Evolutionary conservation across 768 basidiomycete genomes (phyloP).

Genomic region (Rhodotorula paludigena): DNA sequence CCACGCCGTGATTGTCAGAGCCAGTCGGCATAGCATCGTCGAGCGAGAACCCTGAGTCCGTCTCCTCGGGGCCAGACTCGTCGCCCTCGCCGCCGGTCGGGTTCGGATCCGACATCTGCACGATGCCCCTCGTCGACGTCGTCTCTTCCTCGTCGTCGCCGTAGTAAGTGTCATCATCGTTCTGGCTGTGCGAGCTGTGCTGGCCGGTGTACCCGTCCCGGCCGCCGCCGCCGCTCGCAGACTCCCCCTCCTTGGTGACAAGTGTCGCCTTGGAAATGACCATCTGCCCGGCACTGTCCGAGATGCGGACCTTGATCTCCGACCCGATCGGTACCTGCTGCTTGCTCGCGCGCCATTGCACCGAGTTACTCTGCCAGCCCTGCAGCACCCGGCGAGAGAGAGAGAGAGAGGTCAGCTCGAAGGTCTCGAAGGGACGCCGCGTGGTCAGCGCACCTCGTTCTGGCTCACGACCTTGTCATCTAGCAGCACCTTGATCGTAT

Average conservation of each 20-base stretch:
- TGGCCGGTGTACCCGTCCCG: not conserved
- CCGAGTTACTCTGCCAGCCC: conserved; percentile 7
- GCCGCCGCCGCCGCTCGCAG: not conserved
- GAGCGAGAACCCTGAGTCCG: too few relatives aligned
- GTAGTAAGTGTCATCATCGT: too few relatives aligned
- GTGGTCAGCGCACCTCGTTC: not conserved
- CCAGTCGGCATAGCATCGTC: not conserved
- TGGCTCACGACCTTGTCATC: conserved; percentile 7
- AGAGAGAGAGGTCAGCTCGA: not conserved
- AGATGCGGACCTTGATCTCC: conserved; percentile 14
- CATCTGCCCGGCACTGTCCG: not conserved
- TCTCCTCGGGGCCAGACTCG: not conserved
- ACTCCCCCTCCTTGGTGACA: not conserved
- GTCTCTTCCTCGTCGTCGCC: too few relatives aligned
- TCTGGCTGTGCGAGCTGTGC: not conserved
- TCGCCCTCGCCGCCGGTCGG: not conserved
- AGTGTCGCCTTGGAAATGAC: conserved; percentile 6
- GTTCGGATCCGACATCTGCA: too few relatives aligned
- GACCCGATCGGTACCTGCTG: not conserved
- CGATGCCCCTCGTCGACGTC: too few relatives aligned
- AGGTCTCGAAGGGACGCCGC: not conserved
- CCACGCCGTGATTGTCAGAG: too few relatives aligned
- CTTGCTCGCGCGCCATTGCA: conserved; percentile 6
- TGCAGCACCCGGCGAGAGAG: not conserved
- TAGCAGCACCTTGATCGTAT: conserved; percentile 13